Evolutionary conservation across 129 eudicot genomes (phyloP), one percentile per base, ranked within the genome.

Genomic region (Helianthus annuus): DNA sequence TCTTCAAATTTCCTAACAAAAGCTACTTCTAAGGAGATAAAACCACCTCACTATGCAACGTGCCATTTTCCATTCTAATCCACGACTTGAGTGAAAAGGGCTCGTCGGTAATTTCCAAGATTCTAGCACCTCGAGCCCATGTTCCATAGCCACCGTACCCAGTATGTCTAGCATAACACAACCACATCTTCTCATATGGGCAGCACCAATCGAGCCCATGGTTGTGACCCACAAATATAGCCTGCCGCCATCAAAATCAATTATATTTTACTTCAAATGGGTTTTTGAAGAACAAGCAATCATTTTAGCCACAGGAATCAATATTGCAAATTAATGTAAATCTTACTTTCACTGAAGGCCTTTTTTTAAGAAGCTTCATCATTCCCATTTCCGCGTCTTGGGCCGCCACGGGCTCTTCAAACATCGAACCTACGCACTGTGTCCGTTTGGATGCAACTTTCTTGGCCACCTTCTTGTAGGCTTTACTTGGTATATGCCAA

Each of bases 181-280:
- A 72, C 99, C 99, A 95, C 64, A 95, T 76, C 69, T 86, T 81
- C 79, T 88, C 79, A 48, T 86, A 70, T 8, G 97, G 99, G 74
- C 96, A 95, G 51, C 99, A 95, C 99, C 97, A 95, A 76, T 95
- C 96, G 46, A 95, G 80, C 60, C 99, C 99, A 72, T 95, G 97
- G 88, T 95, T 95, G 74, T 95, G 99, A 46, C 99, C 99, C 46
- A 91, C 99, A 69, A 95, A 90, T 59, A 95, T 84, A 2, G 97
- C 99, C 99, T 95, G 53, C 70, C 71, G 69, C 61, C 74, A 58
- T 57, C 13, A 57, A 29, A 32, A 4, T 12, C 17, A 17, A 24
- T 36, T 52, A 39, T 5, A 45, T 52, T n/a, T 42, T 2, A 15
- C 4, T 48, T 60, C 9, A 4, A 17, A 10, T 72, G 32, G 46